Percentiles rank a stretch among this genome's conserved stretches.
Evolutionary conservation across 108 stramenopile genomes (phyloP).

Genomic region (Schizochytrium sp.): DNA sequence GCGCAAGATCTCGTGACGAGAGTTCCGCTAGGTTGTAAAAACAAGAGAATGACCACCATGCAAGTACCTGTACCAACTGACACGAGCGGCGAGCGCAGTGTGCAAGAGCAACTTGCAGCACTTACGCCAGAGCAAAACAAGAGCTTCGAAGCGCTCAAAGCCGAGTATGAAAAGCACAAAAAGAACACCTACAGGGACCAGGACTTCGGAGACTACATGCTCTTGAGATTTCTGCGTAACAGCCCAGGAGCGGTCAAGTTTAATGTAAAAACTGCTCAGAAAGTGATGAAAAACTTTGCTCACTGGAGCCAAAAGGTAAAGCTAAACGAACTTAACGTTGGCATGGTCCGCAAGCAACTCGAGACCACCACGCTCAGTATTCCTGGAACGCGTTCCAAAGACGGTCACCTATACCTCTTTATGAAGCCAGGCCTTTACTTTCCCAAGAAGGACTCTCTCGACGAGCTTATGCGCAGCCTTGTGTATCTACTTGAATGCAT

Average conservation of each 20-base stretch:
- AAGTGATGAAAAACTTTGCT: constrained; percentile 29
- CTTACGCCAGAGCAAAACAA: constrained; percentile 2
- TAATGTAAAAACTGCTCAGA: not conserved
- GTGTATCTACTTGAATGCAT: constrained; percentile 72
- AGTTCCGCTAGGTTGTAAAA: no score
- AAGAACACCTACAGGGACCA: not conserved
- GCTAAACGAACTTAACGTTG: constrained; percentile 1
- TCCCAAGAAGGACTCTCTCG: constrained; percentile 68
- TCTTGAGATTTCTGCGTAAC: constrained; percentile 19
- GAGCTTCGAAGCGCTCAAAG: constrained; percentile 1
- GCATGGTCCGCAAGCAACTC: constrained; percentile 36
- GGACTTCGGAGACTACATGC: constrained; percentile 39
- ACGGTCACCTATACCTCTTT: constrained; percentile 73
- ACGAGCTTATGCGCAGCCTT: constrained; percentile 74
- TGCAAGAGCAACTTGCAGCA: not conserved
- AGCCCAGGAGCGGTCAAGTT: constrained; percentile 23
- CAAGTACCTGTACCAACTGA: not conserved
- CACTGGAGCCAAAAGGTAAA: constrained; percentile 19
- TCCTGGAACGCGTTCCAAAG: constrained; percentile 71
- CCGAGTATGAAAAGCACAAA: not conserved
- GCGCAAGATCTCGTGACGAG: no score
- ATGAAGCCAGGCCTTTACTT: constrained; percentile 74
- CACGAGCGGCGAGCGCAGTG: constrained; percentile 10
- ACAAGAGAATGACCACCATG: no score
- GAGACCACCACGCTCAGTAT: constrained; percentile 39